Percentiles rank a stretch among this genome's conserved stretches.
These are phyloP conservation scores for Carnegiea gigantea DNA, from an alignment of 179 eudicot genomes.

Conservation along the genomic window DNA sequence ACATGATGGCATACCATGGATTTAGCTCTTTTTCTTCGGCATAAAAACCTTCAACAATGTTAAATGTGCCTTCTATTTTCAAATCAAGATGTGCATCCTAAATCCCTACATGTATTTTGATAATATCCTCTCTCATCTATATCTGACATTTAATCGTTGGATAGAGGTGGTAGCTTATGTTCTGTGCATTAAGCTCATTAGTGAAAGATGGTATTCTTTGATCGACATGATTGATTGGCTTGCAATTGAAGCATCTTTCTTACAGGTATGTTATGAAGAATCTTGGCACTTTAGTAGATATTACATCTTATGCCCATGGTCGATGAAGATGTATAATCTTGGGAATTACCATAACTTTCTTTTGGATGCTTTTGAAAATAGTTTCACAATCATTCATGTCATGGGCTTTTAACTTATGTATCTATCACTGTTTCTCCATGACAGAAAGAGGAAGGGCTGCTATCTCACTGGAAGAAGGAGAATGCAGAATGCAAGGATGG, in stretches of 20 bases:
- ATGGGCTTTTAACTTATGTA: neutral
- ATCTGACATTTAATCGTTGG: slow-evolving; percentile 24
- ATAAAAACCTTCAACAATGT: neutral
- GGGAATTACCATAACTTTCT: neutral
- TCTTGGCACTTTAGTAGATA: neutral
- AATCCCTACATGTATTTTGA: neutral
- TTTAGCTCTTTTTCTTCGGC: neutral
- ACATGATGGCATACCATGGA: neutral
- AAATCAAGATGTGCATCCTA: neutral
- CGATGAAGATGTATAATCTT: too few relatives aligned
- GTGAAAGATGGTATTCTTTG: slow-evolving; percentile 89
- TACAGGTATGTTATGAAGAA: slow-evolving; percentile 54
- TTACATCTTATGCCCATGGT: too few relatives aligned
- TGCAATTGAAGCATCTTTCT: slow-evolving; percentile 91
- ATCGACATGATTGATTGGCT: slow-evolving; percentile 95
- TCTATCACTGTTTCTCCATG: neutral
- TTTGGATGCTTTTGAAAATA: neutral
- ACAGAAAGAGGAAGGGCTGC: slow-evolving; percentile 88
- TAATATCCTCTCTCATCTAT: neutral
- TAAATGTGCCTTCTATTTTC: neutral
- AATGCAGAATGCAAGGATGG: slow-evolving; percentile 29
- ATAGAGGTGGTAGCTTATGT: slow-evolving; percentile 87
- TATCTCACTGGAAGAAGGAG: slow-evolving; percentile 93
- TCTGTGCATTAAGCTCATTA: slow-evolving; percentile 74
- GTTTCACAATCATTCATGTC: too few relatives aligned